Conservation (phyloP, 176 grass and related monocot species). For the Cenchrus fungigraminus region DNA sequence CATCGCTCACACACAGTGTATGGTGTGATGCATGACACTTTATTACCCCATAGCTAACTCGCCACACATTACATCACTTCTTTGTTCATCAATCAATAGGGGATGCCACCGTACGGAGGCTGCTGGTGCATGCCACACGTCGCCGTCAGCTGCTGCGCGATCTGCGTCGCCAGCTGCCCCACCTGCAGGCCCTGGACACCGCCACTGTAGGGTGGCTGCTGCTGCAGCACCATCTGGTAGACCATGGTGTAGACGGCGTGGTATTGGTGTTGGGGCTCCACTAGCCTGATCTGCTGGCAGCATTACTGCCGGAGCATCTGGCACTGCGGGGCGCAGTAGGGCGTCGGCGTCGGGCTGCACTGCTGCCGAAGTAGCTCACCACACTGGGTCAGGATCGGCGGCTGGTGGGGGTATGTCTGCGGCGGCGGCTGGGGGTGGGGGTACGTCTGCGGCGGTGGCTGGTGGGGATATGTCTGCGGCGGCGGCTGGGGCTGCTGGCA, state of each 20-base stretch:
- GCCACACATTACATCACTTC: background rate
- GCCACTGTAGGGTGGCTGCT: background rate
- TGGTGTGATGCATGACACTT: background rate
- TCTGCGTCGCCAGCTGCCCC: background rate
- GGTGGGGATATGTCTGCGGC: background rate
- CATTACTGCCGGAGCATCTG: background rate
- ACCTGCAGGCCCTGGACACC: background rate
- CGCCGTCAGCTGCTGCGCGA: background rate
- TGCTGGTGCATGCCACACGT: background rate
- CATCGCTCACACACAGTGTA: background rate
- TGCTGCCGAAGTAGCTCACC: constrained; percentile 20
- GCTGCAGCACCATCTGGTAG: background rate
- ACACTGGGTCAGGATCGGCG: background rate
- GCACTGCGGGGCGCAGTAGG: constrained; percentile 7
- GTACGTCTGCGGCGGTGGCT: too few species aligned
- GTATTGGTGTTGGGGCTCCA: constrained; percentile 1
- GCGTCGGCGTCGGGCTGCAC: constrained; percentile 13
- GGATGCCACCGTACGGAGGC: background rate
- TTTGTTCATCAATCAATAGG: background rate
- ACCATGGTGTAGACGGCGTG: background rate
- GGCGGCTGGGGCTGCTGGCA: background rate
- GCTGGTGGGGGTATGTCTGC: background rate
- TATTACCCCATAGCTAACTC: background rate
- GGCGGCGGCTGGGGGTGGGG: background rate
- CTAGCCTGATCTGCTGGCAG: constrained; percentile 25